Evolutionary conservation across 495 filamentous ascomycete genomes (phyloP).

Genomic region (Tuber umbilicatum): DNA sequence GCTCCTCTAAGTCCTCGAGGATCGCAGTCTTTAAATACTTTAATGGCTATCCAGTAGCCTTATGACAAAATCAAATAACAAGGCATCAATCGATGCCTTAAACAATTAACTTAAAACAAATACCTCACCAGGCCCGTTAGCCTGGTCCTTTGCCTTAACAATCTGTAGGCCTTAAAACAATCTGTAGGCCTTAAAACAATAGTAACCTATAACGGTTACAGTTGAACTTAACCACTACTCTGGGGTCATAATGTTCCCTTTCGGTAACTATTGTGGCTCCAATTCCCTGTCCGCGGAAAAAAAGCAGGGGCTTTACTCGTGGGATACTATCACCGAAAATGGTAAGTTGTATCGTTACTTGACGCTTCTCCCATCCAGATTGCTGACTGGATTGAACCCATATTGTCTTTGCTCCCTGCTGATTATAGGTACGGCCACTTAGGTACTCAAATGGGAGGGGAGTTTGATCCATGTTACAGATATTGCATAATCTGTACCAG

Average conservation of each 20-base stretch:
- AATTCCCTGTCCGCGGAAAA: slow-evolving; percentile 7
- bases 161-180: too few species aligned
- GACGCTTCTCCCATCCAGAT: slow-evolving; percentile 13
- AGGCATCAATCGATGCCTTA: too few species aligned
- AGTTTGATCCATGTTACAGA: too few species aligned
- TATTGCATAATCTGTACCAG: slow-evolving; percentile 5
- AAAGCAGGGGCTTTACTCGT: slow-evolving; percentile 5
- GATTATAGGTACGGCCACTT: slow-evolving; percentile 11
- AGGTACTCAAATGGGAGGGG: slow-evolving; percentile 15
- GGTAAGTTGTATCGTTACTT: slow-evolving; percentile 6
- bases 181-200: too few species aligned
- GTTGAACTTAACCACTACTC: slow-evolving; percentile 13
- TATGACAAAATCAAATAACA: too few species aligned
- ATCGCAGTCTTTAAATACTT: too few species aligned
- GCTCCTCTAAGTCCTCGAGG: too few species aligned
- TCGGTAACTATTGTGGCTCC: neutral
- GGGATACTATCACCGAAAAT: neutral
- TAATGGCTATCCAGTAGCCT: too few species aligned
- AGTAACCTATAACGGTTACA: too few species aligned
- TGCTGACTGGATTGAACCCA: slow-evolving; percentile 2
- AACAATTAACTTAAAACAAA: too few species aligned
- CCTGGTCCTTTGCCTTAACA: too few species aligned
- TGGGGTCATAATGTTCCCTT: slow-evolving; percentile 4
- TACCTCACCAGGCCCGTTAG: too few species aligned
- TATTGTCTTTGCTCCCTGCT: slow-evolving; percentile 13